Evolutionary conservation across 2,329 filamentous ascomycete genomes (phyloP), one percentile per base, ranked within the genome.

Genomic region (Alternaria ventricosa): DNA sequence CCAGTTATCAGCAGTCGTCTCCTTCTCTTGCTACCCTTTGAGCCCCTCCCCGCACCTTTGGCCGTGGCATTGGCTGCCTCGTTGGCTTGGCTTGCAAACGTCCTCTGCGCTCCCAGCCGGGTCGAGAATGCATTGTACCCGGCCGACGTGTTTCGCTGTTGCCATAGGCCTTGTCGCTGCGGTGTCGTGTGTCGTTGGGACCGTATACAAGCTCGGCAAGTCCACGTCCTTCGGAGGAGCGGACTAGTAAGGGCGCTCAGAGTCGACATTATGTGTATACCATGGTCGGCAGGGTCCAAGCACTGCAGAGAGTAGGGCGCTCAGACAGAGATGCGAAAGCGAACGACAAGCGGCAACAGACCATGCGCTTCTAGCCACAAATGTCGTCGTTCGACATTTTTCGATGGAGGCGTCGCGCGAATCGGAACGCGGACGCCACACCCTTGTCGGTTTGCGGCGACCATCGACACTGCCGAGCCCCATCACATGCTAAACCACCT

Each of bases 161-260:
- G 72, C 72, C 36, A 62, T 47, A 58, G 43, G 33, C 63, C 60
- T 30, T 69, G 70, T 50, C 66, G 71, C 22, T 60, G 73, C 57
- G 65, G 50, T 23, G 68, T 63, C 15, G 63, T 58, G 60, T 66
- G 72, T 56, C 71, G 69, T 63, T 70, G 69, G 43, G 63, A 66
- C 33, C 69, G 75, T 33, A 77, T 67, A 68, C 78, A 80, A 15
- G 75, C 70, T 53, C 75, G 71, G 65, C 78, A 80, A 13, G 73
- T 80, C 78, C 78, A 81, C 11, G 75, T 56, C 56, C 75, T 75
- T 41, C 71, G 69, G 25, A 78, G 63, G 33, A 76, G 60, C 25
- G 73, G 71, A 57, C 71, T 68, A 28, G 71, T 69, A 22, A 77
- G 61, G 45, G 71, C 55, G 43, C 64, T 64, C 18, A 68, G 67